Conservation (phyloP, 179 eudicot species). For the Spinacia oleracea region DNA sequence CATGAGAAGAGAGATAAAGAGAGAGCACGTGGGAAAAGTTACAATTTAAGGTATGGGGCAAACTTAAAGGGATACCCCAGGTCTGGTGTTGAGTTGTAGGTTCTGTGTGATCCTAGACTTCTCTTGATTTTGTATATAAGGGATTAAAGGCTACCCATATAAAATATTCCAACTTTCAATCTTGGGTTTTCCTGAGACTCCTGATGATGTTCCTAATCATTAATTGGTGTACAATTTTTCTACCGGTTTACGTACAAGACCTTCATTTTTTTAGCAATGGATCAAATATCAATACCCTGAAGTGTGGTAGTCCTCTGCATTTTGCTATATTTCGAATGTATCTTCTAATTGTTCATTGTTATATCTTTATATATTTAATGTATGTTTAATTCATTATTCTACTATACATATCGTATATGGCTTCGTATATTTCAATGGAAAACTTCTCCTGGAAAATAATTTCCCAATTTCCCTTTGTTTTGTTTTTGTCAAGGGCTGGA, state of each 20-base stretch:
- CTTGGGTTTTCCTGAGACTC: background rate
- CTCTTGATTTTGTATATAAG: too few relatives aligned
- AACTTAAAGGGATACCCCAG: too few relatives aligned
- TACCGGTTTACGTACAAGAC: background rate
- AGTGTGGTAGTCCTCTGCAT: background rate
- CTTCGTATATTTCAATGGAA: too few relatives aligned
- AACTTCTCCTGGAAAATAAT: too few relatives aligned
- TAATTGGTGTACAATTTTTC: background rate
- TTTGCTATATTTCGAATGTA: background rate
- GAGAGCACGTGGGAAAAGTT: too few relatives aligned
- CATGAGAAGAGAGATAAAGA: too few relatives aligned
- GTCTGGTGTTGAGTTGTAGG: background rate
- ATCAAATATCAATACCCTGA: background rate
- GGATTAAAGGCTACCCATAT: background rate
- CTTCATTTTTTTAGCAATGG: background rate
- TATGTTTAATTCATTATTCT: background rate
- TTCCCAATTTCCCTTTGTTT: too few relatives aligned
- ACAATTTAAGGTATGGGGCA: too few relatives aligned
- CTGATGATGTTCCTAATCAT: background rate
- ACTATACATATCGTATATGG: background rate
- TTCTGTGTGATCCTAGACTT: background rate
- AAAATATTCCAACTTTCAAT: background rate
- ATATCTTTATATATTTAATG: too few relatives aligned
- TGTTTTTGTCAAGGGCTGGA: too few relatives aligned
- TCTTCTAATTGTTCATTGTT: background rate